phyloP scores from a whole-genome alignment of 2,329 filamentous ascomycete species.

The Leptographium lundbergii region DNA sequence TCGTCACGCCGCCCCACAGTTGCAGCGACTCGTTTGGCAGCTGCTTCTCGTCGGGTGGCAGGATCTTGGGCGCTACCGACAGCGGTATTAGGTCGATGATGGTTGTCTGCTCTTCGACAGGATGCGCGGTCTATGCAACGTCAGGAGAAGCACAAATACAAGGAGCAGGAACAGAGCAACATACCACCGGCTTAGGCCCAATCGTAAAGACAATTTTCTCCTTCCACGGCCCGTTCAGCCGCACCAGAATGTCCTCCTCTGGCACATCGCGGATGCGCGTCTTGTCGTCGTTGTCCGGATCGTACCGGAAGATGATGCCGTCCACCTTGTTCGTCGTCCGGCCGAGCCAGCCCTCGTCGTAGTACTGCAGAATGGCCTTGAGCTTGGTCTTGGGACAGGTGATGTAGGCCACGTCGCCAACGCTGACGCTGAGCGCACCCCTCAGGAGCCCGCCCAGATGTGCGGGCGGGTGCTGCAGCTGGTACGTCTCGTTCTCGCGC shows the following conservation, averaged over 20 bases:
- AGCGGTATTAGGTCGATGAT: conserved; percentile 85
- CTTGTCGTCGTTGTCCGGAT: conserved; percentile 74
- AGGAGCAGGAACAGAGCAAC: conserved; percentile 18
- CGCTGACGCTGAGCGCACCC: conserved; percentile 78
- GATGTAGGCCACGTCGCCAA: conserved; percentile 79
- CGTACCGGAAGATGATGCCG: conserved; percentile 82
- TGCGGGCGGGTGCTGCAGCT: conserved; percentile 87
- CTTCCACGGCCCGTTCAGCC: conserved; percentile 80
- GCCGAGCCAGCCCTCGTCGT: conserved; percentile 90
- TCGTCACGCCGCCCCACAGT: conserved; percentile 80
- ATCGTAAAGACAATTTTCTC: conserved; percentile 51
- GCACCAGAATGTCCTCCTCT: conserved; percentile 69
- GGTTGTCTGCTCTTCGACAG: conserved; percentile 50
- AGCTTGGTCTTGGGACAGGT: conserved; percentile 82
- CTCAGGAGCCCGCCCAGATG: conserved; percentile 79
- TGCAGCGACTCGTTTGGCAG: conserved; percentile 79
- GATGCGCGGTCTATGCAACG: conserved; percentile 27
- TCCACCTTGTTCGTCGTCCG: conserved; percentile 84
- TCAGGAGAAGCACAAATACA: neutral
- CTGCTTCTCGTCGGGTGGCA: conserved; percentile 68
- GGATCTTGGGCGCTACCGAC: conserved; percentile 60
- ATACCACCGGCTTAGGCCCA: conserved; percentile 48
- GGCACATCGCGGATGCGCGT: conserved; percentile 74
- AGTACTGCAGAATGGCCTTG: conserved; percentile 85
- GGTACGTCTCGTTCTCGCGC: conserved; percentile 78